Conservation (phyloP, 768 basidiomycete species). For the Lactarius akahatsu region DNA sequence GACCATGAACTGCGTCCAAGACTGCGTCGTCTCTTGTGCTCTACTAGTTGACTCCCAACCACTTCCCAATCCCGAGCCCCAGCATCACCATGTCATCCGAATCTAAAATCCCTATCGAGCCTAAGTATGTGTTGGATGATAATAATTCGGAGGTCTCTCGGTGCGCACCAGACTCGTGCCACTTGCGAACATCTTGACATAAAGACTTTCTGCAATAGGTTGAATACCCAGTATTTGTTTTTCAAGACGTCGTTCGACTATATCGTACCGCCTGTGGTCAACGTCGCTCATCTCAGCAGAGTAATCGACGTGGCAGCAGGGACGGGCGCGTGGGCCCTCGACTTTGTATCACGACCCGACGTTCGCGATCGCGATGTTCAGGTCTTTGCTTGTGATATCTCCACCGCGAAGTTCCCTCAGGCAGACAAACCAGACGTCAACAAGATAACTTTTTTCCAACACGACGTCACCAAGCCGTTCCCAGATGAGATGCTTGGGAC, state of each 20-base stretch:
- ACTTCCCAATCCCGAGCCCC: too few species aligned
- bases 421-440: neutral
- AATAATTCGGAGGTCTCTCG: slow-evolving; percentile 4
- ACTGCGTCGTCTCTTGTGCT: too few species aligned
- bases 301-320: neutral
- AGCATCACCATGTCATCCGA: too few species aligned
- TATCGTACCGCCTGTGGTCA: slow-evolving; percentile 2
- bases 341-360: neutral
- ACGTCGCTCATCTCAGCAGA: neutral
- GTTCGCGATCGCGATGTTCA: neutral
- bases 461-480: slow-evolving; percentile 10
- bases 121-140: neutral
- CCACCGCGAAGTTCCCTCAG: neutral
- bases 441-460: slow-evolving; percentile 5
- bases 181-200: neutral
- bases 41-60: too few species aligned
- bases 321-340: neutral
- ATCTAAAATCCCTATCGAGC: too few species aligned
- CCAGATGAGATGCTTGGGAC: neutral
- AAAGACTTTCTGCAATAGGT: neutral
- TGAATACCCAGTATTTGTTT: neutral
- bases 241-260: neutral
- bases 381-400: slow-evolving; percentile 3
- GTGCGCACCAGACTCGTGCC: neutral
- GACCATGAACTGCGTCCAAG: too few species aligned